Conservation (phyloP, 176 grass and related monocot genomes). For the Phoenix dactylifera region DNA sequence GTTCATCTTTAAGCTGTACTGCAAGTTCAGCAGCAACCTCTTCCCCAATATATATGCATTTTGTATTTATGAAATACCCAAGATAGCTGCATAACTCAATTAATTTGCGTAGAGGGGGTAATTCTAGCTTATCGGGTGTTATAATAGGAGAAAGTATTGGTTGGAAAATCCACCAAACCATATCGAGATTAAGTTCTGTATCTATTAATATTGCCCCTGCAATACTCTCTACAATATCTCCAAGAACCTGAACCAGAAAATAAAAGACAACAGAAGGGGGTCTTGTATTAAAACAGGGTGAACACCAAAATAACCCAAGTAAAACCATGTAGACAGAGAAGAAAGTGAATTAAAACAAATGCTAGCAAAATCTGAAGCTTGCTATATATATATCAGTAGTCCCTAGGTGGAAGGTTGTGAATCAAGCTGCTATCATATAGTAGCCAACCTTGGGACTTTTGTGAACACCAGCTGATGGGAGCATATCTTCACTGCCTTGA, state of each 20-base stretch:
- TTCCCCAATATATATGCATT: neutral
- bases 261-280: neutral
- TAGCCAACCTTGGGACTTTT: slow-evolving; percentile 7
- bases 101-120: neutral
- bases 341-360: too few species aligned
- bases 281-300: too few species aligned
- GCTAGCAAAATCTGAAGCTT: too few species aligned
- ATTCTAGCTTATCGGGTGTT: neutral
- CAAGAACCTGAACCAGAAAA: neutral
- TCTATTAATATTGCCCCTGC: slow-evolving; percentile 1
- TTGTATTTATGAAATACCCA: slow-evolving; percentile 2
- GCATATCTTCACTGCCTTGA: neutral
- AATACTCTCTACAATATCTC: slow-evolving; percentile 7
- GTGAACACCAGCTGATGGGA: neutral
- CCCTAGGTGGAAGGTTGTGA: too few species aligned
- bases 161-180: neutral
- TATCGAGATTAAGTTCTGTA: neutral
- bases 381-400: too few species aligned
- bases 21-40: slow-evolving; percentile 2
- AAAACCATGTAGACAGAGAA: too few species aligned
- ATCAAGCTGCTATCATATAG: neutral
- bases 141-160: slow-evolving; percentile 2
- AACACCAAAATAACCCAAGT: too few species aligned
- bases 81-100: slow-evolving; percentile 8
- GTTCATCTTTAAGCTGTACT: neutral